Percentiles rank a stretch among this genome's conserved stretches.
Conservation (phyloP, 208 protist genomes). For the Acanthamoeba castellanii region DNA sequence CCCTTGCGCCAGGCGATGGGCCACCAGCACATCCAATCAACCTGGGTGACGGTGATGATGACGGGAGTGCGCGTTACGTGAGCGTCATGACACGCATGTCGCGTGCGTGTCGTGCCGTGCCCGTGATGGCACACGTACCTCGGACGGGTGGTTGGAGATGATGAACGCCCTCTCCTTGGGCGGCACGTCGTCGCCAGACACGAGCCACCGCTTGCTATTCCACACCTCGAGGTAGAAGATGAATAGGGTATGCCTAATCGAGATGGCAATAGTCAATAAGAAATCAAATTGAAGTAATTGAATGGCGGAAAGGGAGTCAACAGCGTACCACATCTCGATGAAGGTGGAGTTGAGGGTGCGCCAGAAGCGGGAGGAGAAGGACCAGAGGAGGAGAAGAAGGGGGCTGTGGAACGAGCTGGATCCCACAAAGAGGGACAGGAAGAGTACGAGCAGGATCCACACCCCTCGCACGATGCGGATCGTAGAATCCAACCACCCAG, state of each 20-base stretch:
- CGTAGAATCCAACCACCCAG: background rate
- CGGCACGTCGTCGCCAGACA: slow-evolving; percentile 56
- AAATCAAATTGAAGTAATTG: background rate
- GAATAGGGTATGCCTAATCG: slow-evolving; percentile 41
- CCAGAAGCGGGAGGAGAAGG: slow-evolving; percentile 55
- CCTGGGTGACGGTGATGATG: background rate
- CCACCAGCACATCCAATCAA: slow-evolving; percentile 75
- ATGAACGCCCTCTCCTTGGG: slow-evolving; percentile 72
- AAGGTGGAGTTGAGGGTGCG: slow-evolving; percentile 45
- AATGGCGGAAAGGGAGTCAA: background rate
- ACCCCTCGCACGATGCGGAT: background rate
- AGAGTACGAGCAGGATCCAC: slow-evolving; percentile 37
- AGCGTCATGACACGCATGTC: background rate
- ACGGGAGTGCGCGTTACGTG: background rate
- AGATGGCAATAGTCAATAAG: background rate
- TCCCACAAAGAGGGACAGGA: slow-evolving; percentile 46
- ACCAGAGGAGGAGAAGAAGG: background rate
- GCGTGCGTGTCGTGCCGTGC: background rate
- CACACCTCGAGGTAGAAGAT: slow-evolving; percentile 72
- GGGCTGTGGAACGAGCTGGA: slow-evolving; percentile 10
- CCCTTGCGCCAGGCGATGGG: slow-evolving; percentile 67
- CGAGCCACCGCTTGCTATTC: slow-evolving; percentile 57
- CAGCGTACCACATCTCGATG: slow-evolving; percentile 62
- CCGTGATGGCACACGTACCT: background rate
- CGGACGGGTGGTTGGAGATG: slow-evolving; percentile 71